Base-by-base conservation (phyloP, 257 asterid genomes). In the Cynanchum wilfordii region DNA sequence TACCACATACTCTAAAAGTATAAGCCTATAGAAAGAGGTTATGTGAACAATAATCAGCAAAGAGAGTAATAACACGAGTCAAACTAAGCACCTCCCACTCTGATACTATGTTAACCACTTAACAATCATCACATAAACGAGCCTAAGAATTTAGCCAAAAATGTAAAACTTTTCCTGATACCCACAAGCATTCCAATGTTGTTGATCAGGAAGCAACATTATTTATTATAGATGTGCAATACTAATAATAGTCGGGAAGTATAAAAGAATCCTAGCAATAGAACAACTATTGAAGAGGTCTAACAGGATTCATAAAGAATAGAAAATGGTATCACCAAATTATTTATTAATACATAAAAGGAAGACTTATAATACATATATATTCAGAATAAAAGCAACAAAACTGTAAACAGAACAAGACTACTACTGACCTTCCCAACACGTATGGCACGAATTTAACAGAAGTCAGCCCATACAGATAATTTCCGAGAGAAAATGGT, bases 401-500 rank as follows among this genome's bases (percentile, higher is more conserved):
- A 10, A 54, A 16, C 22, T 29, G 55, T 19, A 16, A 75, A 45
- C 4, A 4, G 30, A 45, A 69, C 49, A 71, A 25, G 58, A 54
- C 58, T 3, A 76, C 70, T 36, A 42, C 93, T 58, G 40, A 94
- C 99, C 99, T 94, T 85, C 97, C 99, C 63, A 94, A 77, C 38
- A 94, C 92, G 29, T 94, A 94, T 0, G 99, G 99, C n/a, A 90
- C 84, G 74, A 94, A 94, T 70, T 92, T 83, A 77, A 94, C 99
- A 59, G 99, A 91, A 2, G 99, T 94, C 67, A 94, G 97, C 44
- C 99, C 99, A 25, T 91, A 91, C 42, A 94, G 88, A 83, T 94
- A 94, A 77, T 94, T 94, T 73, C 97, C 99, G 30, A 94, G 89
- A 73, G 99, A 91, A 86, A 94, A 91, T 0, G 99, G 99, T 69